Base-by-base conservation (phyloP, 768 basidiomycete genomes). In the Collybia nuda region DNA sequence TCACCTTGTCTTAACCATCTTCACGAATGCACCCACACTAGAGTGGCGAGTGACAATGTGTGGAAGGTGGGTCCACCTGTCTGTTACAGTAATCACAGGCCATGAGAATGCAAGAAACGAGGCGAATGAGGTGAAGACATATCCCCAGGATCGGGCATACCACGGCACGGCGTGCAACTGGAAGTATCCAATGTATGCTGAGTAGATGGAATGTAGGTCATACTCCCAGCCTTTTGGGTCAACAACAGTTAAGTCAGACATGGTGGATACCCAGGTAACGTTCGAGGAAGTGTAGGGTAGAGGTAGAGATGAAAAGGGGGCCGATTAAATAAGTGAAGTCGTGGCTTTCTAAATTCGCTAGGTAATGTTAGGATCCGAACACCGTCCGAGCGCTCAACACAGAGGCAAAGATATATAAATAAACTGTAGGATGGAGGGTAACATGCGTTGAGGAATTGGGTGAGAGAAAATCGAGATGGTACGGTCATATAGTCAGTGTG, bases 1-100 rank as follows among this genome's bases (percentile, higher is more conserved):
- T 15, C 54, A 84, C 87, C 89, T 79, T 2, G 86, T 88, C 69
- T 88, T 88, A 59, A 93, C 84, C 90, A 92, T 93, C 69, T 85
- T 88, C 42, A 90, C 66, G 58, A 93, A 93, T 1, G 88, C 84
- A 4, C 79, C 77, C 42, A 93, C 75, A 26, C 85, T 86, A 3
- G 75, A 83, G 53, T 82, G 67, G 41, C 86, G 79, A n/a, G 89
- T 91, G 19, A 88, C 88, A 48, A 93, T 85, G 64, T 92, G 90
- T 0, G 88, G 81, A 53, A 77, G 77, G 15, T 87, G 85, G 0
- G 90, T 88, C 63, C 75, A 77, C 38, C 74, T 62, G 62, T 91
- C 88, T 29, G 90, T 91, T 39, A 89, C 80, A 1, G 83, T 83
- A 53, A 93, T 85, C 15, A 80, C 82, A 4, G 90, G 90, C 90